Conservation (phyloP, 345 rosid species). For the Eucalyptus regnans region DNA sequence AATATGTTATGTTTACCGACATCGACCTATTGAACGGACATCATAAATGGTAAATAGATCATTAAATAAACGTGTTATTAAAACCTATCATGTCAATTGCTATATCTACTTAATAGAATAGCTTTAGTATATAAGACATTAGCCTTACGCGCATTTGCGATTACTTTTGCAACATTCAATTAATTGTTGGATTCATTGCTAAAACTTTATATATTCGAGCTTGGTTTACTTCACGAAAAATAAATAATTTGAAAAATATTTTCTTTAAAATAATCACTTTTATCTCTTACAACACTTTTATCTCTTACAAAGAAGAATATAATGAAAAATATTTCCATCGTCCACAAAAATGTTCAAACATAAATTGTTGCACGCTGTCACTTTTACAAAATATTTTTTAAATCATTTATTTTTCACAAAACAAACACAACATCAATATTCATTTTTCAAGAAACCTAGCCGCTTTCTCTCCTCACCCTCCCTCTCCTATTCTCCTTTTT, state of each 20-base stretch:
- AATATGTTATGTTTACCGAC: not conserved
- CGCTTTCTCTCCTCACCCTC: not conserved
- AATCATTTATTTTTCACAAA: accelerated
- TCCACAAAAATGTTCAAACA: not conserved
- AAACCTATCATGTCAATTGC: not conserved
- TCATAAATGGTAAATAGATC: not conserved
- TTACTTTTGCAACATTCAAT: not conserved
- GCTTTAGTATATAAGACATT: not conserved
- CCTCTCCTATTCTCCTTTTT: not conserved
- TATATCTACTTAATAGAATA: not conserved
- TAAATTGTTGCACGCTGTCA: accelerated
- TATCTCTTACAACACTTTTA: not conserved
- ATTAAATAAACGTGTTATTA: not conserved
- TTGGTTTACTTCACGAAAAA: accelerated
- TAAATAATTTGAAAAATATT: not conserved
- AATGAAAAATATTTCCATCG: not conserved
- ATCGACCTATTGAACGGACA: no score
- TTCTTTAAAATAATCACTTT: not conserved
- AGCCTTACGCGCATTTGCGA: not conserved
- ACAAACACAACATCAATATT: not conserved
- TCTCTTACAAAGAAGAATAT: not conserved
- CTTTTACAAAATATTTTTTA: not conserved
- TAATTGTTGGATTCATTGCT: not conserved
- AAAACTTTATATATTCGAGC: accelerated
- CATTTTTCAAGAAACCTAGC: not conserved